Evolutionary conservation across 2,329 filamentous ascomycete species (phyloP).

Genomic region (Phoma herbarum): DNA sequence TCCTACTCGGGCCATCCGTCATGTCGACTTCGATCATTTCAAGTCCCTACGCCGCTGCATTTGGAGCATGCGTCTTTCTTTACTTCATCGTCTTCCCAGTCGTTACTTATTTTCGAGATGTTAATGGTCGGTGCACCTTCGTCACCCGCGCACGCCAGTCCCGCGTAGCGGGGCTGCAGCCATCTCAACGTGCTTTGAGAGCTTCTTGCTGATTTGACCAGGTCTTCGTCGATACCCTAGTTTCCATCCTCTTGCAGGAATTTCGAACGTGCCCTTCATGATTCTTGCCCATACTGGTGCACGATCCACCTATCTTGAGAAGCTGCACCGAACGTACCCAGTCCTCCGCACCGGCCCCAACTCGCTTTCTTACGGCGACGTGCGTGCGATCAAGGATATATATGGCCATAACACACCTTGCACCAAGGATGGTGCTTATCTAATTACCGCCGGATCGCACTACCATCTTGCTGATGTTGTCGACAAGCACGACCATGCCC

Average conservation of each 20-base stretch:
- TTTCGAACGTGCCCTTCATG: constrained; percentile 60
- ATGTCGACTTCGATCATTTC: constrained; percentile 29
- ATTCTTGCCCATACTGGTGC: constrained; percentile 55
- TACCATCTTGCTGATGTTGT: constrained; percentile 63
- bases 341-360: constrained; percentile 50
- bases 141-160: background rate
- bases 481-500: constrained; percentile 61
- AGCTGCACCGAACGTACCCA: constrained; percentile 59
- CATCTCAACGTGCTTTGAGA: background rate
- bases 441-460: constrained; percentile 58
- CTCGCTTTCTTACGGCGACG: constrained; percentile 43
- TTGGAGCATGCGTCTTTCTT: constrained; percentile 35
- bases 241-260: constrained; percentile 56
- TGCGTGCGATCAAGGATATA: constrained; percentile 58
- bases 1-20: constrained; percentile 5
- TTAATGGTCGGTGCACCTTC: constrained; percentile 47
- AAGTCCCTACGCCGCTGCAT: constrained; percentile 37
- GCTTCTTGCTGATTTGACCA: constrained; percentile 10
- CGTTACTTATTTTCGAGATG: constrained; percentile 56
- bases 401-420: constrained; percentile 62
- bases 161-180: background rate
- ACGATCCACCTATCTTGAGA: constrained; percentile 54
- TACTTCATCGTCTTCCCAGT: constrained; percentile 55
- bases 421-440: constrained; percentile 61
- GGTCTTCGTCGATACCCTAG: constrained; percentile 61